Base-by-base conservation (phyloP, 2,329 filamentous ascomycete species). In the Scytalidium lignicola region DNA sequence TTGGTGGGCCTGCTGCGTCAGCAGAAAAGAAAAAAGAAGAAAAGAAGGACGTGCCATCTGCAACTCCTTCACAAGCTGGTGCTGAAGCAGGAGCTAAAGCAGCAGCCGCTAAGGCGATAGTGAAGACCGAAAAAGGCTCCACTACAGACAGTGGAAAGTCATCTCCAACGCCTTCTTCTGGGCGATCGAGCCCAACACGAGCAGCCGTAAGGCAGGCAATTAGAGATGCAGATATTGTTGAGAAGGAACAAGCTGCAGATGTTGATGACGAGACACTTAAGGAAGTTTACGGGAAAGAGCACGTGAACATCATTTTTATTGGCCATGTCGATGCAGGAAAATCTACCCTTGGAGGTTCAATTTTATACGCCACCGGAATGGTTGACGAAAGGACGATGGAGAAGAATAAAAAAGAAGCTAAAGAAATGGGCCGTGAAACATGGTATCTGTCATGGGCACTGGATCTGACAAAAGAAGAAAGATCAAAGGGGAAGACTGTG, bases 371-470 rank as follows among this genome's bases (percentile, higher is more conserved):
- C 46, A 96, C 92, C 4, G 93, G 93, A 52, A 99, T 97, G 93
- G 93, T 99, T n/a, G 95, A 99, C 64, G 90, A 99, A 71, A 83
- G 93, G 67, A 99, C 93, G 29, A 82, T 99, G 78, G 93, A 99
- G 47, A 99, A 99, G 73, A 96, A 96, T 77, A 96, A 92, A 80
- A 83, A 82, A 60, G 95, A 99, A 63, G 92, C 93, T 45, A 97
- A 96, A 76, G 93, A 97, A 10, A 79, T 93, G 56, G 93, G 93
- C 47, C 88, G 91, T 74, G 93, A 97, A 74, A 95, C 92, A 3
- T 99, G 93, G 93, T 99, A 97, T 69, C 79, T 99, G 19, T 99
- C 93, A 41, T 99, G 95, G 93, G 95, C 91, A 53, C 80, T 99
- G 61, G 93, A 99, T 78, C 70, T 97, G 68, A 99, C 90, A 59